Base-by-base conservation (phyloP, 2,329 filamentous ascomycete genomes). In the Herpomyces periplanetae region DNA sequence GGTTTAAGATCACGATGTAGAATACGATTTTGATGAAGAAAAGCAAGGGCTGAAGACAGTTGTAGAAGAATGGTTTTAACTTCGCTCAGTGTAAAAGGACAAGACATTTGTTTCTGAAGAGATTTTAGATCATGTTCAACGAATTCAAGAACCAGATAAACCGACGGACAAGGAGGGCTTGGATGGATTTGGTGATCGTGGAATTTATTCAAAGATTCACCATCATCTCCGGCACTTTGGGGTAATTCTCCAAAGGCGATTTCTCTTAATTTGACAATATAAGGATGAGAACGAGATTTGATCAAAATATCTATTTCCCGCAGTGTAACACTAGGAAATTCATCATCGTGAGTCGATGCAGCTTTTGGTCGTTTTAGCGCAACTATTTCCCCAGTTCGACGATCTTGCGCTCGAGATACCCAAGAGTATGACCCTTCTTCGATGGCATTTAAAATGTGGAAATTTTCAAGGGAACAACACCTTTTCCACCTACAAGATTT, bases 381-480 rank as follows among this genome's bases (percentile, higher is more conserved):
- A 9, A 91, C 73, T 4, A 96, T 50, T 22, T 61, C 52, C 13
- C 65, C 64, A 0, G 65, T 75, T 3, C 45, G 42, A 13, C 50
- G 45, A 30, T 84, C 62, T 25, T 49, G 59, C 6, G 71, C 80
- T 22, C 80, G 51, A 21, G 73, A 73, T 3, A 96, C 80, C 52
- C 61, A 75, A 17, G 80, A 80, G 38, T 96, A 96, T 5, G 71
- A 71, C 13, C 80, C 80, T 42, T 96, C 80, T 38, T 91, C 80
- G 31, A 96, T 96, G 34, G 80, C 65, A 37, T 96, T 96, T 22
- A 96, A 47, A 28, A 66, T 64, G 31, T 88, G 66, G 40, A 73
- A 96, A 32, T 68, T 61, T 32, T 75, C 63, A 11, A 85, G 62
- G 34, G 65, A 65, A 24, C 64, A 50, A 32, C 62, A 64, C n/a